Evolutionary conservation across 2,329 filamentous ascomycete genomes (phyloP).

Genomic region (Bipolaris zeicola): DNA sequence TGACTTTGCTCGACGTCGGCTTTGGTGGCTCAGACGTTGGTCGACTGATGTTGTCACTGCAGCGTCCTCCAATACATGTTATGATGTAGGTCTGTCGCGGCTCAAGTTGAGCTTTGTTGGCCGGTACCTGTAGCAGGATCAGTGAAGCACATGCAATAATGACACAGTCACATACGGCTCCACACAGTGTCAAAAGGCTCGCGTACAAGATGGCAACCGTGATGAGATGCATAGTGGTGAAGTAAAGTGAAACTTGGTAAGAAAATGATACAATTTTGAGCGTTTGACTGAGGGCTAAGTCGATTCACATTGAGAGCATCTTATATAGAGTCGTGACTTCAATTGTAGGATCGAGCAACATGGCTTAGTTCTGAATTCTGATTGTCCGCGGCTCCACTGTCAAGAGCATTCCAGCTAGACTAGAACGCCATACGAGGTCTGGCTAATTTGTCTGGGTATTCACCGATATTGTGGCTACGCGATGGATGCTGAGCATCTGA

Average conservation of each 20-base stretch:
- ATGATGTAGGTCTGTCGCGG: conserved; percentile 38
- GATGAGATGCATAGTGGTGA: conserved; percentile 27
- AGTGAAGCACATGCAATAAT: not conserved
- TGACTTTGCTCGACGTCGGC: conserved; percentile 16
- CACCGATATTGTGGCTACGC: conserved; percentile 16
- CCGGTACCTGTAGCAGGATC: conserved; percentile 22
- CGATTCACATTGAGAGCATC: not conserved
- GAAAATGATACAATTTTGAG: not conserved
- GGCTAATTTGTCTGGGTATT: conserved; percentile 14
- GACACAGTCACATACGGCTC: conserved; percentile 24
- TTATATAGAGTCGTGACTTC: conserved; percentile 10
- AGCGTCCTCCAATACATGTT: conserved; percentile 30
- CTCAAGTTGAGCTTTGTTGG: conserved; percentile 18
- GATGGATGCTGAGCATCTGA: not conserved
- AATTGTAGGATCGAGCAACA: not conserved
- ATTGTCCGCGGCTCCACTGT: conserved; percentile 7
- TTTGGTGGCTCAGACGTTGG: conserved; percentile 10
- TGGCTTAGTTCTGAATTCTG: conserved; percentile 1
- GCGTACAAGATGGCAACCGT: conserved; percentile 20
- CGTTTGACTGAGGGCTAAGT: not conserved
- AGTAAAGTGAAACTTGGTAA: not conserved
- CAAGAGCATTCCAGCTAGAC: conserved; percentile 8
- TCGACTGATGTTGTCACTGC: conserved; percentile 19
- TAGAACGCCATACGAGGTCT: conserved; percentile 15
- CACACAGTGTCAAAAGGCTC: conserved; percentile 18